Base-by-base conservation (phyloP, 345 rosid genomes). In the Brassica juncea region DNA sequence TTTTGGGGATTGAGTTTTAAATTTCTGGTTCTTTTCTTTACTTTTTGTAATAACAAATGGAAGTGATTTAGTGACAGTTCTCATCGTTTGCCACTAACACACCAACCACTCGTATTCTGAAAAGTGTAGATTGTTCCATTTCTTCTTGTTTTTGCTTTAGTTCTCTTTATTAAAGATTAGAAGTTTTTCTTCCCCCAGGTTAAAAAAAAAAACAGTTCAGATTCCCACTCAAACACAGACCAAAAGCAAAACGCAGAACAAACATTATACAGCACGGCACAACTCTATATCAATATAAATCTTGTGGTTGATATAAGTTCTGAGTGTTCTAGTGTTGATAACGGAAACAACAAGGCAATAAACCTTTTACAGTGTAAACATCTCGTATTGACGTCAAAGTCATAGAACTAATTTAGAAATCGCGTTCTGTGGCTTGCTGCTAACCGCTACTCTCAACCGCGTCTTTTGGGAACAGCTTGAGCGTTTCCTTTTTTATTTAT, bases 71-170 rank as follows among this genome's bases (percentile, higher is more conserved):
- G 77, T 42, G 77, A 73, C 61, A 28, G 30, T 68, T 73, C 49
- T 49, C 25, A 6, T 68, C 34, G 4, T 9, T 79, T 68, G 78
- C 69, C 65, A 73, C 74, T 49, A 47, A 73, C 44, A 32, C 55
- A 79, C 69, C 78, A 73, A 72, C 82, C 74, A 79, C 78, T 79
- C 73, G 6, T 73, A 15, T 73, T 34, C 11, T 49, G 70, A 60
- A 79, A 73, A 68, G 65, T 68, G 74, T 73, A 16, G 14, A 47
- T 68, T 73, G 62, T 42, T 78, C 52, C 66, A 31, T 65, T 72
- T 66, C 16, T 64, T 55, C 1, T 32, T 61, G 1, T 12, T 57
- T 1, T 27, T 55, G n/a, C 10, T 31, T 2, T 5, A 0, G 54
- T 1, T 3, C 10, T 25, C 2, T 27, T 2, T 32, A 32, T 1